Percentiles rank a stretch among this genome's conserved stretches.
These are phyloP conservation scores for Lathyrus sativus DNA, from an alignment of 306 rosid species.

Conservation along the genomic window DNA sequence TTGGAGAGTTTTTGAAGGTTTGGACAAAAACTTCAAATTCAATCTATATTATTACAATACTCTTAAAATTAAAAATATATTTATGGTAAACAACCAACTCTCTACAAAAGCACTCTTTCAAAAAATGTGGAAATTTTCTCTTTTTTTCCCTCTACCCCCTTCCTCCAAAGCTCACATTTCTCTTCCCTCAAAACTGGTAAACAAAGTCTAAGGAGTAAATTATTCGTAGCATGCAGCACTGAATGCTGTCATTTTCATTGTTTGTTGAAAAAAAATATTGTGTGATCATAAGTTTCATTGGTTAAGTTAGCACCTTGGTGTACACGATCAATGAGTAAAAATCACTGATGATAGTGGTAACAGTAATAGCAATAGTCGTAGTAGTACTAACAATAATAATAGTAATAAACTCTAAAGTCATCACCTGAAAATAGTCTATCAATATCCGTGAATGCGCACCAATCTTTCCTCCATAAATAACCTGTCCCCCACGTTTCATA, in stretches of 20 bases:
- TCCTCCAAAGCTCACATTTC: no score
- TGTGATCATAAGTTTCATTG: conserved; percentile 11
- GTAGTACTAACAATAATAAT: neutral
- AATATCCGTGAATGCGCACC: conserved; percentile 72
- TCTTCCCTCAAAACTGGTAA: no score
- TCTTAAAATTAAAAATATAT: no score
- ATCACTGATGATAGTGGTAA: neutral
- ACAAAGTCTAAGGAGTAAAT: neutral
- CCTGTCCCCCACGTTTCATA: conserved; percentile 86
- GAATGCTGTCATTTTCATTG: conserved; percentile 4
- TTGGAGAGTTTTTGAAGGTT: no score
- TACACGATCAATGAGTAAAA: conserved; percentile 6
- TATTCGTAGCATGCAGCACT: conserved; percentile 1
- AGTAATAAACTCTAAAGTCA: neutral
- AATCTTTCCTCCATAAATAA: conserved; percentile 85
- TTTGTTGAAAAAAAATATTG: neutral
- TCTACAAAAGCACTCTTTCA: no score
- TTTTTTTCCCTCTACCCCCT: no score
- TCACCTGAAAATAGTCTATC: conserved; percentile 83
- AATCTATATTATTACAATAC: no score
- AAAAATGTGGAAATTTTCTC: no score
- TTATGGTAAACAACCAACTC: no score
- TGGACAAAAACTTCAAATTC: no score
- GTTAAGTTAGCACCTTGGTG: neutral
- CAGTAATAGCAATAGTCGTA: neutral